Evolutionary conservation across 139 green algal species (phyloP).

Genomic region (Coelastrella sp.): DNA sequence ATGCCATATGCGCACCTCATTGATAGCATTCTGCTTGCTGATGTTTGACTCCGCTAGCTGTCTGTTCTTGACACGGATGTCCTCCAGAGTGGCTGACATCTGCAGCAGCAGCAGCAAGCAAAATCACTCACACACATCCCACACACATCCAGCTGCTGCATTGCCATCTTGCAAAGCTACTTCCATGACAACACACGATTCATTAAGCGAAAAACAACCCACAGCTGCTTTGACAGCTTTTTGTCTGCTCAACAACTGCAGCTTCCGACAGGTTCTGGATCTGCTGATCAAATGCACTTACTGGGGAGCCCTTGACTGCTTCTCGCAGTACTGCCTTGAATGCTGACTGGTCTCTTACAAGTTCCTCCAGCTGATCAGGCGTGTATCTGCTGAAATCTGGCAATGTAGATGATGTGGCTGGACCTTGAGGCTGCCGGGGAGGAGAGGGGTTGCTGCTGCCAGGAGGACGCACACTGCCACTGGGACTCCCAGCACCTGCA

Average conservation of each 20-base stretch:
- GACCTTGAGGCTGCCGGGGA: not conserved
- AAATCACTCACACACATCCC: not conserved
- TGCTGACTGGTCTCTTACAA: conserved; percentile 54
- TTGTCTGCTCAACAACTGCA: no score
- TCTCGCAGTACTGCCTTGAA: conserved; percentile 53
- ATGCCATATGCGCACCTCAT: conserved; percentile 37
- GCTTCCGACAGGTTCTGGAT: no score
- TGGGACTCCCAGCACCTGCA: not conserved
- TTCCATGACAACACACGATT: no score
- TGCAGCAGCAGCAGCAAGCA: conserved; percentile 15
- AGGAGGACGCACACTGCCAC: not conserved
- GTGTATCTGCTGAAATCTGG: conserved; percentile 38
- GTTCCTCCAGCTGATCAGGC: conserved; percentile 52
- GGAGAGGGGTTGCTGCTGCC: not conserved
- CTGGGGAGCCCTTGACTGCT: conserved; percentile 34
- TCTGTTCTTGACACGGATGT: conserved; percentile 58
- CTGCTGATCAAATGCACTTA: not conserved
- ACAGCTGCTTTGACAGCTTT: no score
- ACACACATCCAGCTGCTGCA: no score
- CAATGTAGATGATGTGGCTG: conserved; percentile 20
- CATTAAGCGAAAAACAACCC: no score
- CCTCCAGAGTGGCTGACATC: conserved; percentile 59
- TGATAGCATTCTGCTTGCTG: conserved; percentile 60
- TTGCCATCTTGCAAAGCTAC: no score
- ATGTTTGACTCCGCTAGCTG: conserved; percentile 65